Base-by-base conservation (phyloP, 768 basidiomycete genomes). In the Naganishia friedmannii region DNA sequence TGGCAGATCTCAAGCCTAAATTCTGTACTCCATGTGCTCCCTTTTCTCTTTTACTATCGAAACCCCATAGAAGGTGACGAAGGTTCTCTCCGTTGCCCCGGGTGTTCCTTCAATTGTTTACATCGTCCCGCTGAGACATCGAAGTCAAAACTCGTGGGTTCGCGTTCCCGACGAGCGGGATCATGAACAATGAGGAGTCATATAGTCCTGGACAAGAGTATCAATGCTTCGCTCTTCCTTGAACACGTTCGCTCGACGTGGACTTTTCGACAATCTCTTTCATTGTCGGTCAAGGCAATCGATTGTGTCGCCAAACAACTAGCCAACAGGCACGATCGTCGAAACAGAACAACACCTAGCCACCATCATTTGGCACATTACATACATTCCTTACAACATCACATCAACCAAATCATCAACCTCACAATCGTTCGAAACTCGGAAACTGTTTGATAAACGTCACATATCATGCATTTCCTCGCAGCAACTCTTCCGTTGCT, bases 401-500 rank as follows among this genome's bases (percentile, higher is more conserved):
- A n/a, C n/a, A n/a, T n/a, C n/a, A n/a, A n/a, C n/a, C n/a, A n/a
- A n/a, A n/a, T n/a, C n/a, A n/a, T 51, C 48, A 21, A 51, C 48
- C 48, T 26, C 17, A 51, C n/a, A 26, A 21, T 51, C 48, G 12
- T 26, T 51, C n/a, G 23, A 7, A 3, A 21, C n/a, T 23, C 21
- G 48, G 26, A 39, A 37, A 58, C 37, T 28, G 26, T 58, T n/a
- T 32, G 55, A 39, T 37, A 58, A 42, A 8, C 34, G 13, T 58
- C 34, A 45, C n/a, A 26, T 31, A 45, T 28, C 23, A 63, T 63
- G 60, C 60, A 45, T 17, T 63, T 63, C 60, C 60, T 63, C 37
- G 15, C 60, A n/a, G 60, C 60, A n/a, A 63, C 39, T 63, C 42
- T 63, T 9, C 60, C 60, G 39, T 42, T 63, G 19, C 60, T 63